These are phyloP conservation scores for Cudoniella acicularis DNA, from an alignment of 495 filamentous ascomycete species.

Conservation along the genomic window DNA sequence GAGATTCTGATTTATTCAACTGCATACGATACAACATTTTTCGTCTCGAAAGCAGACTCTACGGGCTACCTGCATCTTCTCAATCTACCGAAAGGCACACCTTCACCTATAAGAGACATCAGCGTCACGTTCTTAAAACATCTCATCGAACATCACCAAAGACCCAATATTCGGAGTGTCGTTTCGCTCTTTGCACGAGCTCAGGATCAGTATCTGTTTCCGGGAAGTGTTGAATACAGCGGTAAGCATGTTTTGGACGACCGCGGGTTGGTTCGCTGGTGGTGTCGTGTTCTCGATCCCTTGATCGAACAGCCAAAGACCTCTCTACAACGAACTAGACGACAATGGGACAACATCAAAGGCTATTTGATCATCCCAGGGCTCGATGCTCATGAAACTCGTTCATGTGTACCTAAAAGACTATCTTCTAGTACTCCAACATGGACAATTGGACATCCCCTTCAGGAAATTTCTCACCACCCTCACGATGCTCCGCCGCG, in stretches of 20 bases:
- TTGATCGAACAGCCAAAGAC: conserved; percentile 43
- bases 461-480: conserved; percentile 56
- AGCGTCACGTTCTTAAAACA: conserved; percentile 71
- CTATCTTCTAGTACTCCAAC: conserved; percentile 32
- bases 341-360: conserved; percentile 39
- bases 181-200: conserved; percentile 90
- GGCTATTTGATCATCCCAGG: conserved; percentile 88
- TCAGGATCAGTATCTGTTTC: conserved; percentile 93
- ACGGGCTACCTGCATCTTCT: conserved; percentile 79
- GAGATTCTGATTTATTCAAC: conserved; percentile 70
- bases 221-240: conserved; percentile 78
- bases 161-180: conserved; percentile 67
- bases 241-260: conserved; percentile 95
- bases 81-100: conserved; percentile 51
- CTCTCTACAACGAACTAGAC: not conserved
- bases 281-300: conserved; percentile 83
- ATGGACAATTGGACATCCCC: conserved; percentile 54
- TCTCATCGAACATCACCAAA: conserved; percentile 61
- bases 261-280: conserved; percentile 86
- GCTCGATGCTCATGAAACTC: conserved; percentile 70
- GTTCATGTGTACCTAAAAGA: conserved; percentile 47
- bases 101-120: conserved; percentile 70
- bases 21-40: conserved; percentile 75
- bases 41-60: conserved; percentile 96
- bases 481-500: conserved; percentile 63